Evolutionary conservation across 192 early-diverging fungal species (phyloP).

Genomic region (Spinellus fusiger): DNA sequence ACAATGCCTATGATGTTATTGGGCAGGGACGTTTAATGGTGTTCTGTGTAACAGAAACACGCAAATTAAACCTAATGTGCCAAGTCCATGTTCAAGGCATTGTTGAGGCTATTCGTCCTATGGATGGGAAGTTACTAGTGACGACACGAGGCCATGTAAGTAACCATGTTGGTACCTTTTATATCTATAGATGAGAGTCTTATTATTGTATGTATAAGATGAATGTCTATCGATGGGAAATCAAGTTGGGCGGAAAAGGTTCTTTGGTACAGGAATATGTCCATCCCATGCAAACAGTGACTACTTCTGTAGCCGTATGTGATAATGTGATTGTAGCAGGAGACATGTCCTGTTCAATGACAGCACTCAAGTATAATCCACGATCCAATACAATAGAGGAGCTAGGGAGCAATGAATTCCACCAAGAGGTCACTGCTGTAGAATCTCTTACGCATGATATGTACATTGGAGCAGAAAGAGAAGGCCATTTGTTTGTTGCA

Average conservation of each 20-base stretch:
- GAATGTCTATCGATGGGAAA: constrained; percentile 17
- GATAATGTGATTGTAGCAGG: constrained; percentile 74
- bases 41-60: constrained; percentile 40
- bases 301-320: constrained; percentile 48
- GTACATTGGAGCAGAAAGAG: constrained; percentile 54
- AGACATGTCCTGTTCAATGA: constrained; percentile 77
- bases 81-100: constrained; percentile 51
- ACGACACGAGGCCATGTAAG: constrained; percentile 55
- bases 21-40: constrained; percentile 71
- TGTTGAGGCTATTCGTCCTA: constrained; percentile 53
- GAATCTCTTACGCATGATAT: constrained; percentile 51
- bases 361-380: constrained; percentile 51
- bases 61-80: constrained; percentile 45
- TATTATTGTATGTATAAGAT: constrained; percentile 6
- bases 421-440: constrained; percentile 57
- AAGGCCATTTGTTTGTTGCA: constrained; percentile 58
- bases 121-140: constrained; percentile 64
- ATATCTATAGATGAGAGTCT: background rate
- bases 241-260: background rate
- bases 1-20: constrained; percentile 58
- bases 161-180: background rate
- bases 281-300: constrained; percentile 51
- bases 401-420: constrained; percentile 54
- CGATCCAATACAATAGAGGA: constrained; percentile 41
- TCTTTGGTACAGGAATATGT: constrained; percentile 9